Base-by-base conservation (phyloP, 1,284 basidiomycete genomes). In the Pisolithus thermaeus region DNA sequence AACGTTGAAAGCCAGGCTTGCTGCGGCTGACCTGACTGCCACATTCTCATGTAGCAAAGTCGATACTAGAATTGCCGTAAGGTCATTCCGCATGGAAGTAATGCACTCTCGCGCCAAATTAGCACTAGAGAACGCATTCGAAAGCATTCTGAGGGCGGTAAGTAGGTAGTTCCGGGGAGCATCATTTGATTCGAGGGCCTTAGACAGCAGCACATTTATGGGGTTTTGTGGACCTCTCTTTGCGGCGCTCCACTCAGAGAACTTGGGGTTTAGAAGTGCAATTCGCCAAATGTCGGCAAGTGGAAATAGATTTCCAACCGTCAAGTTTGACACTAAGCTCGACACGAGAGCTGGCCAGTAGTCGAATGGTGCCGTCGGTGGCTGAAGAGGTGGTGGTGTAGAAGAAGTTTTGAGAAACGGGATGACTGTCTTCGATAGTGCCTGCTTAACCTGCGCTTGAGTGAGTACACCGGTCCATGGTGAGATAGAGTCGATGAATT, bases 221-320 rank as follows among this genome's bases (percentile, higher is more conserved):
- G 74, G 73, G 40, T 76, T 70, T 0, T 68, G 61, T 1, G 66
- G 16, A 58, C 52, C 7, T 61, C 58, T 42, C 56, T 61, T 57
- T 2, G 73, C 61, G 3, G 79, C 71, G 39, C 73, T 73, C 75
- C 79, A 81, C 0, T 72, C 68, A 1, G 79, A 75, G 7, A 87
- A 74, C 0, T 72, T 63, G 0, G 76, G 71, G 63, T 91, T 82
- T 27, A 92, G 75, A 7, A 90, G 66, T 0, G 84, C 87, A 1
- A 95, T 74, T 1, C 92, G 78, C 89, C 90, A 93, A 53, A 94
- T 74, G 62, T 95, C 92, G 8, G 86, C 78, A 1, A 93, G 64
- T 0, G 92, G 92, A 70, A 94, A 95, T 9, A 92, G 73, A 42
- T 83, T 74, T 11, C 78, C 75, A 0, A 77, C 58, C 2, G 80